phyloP scores from a whole-genome alignment of 768 basidiomycete genomes.

The Suillus occidentalis region DNA sequence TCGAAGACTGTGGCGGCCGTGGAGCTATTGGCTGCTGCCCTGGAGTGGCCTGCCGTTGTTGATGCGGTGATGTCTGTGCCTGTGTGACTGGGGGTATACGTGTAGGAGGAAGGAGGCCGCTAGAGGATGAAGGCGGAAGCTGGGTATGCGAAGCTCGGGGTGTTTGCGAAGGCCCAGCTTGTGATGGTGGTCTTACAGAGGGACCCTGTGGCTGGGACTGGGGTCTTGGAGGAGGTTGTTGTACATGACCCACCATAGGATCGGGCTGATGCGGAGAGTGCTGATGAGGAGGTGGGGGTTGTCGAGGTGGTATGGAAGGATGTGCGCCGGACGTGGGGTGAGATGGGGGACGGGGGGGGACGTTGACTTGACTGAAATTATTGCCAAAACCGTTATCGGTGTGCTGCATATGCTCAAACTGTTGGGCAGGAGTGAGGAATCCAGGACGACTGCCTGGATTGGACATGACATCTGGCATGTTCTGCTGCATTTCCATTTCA shows the following conservation, averaged over 20 bases:
- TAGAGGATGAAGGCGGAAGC: constrained; percentile 30
- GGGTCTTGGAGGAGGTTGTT: constrained; percentile 47
- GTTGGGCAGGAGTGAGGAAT: constrained; percentile 63
- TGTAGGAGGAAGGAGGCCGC: constrained; percentile 23
- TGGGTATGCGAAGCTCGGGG: constrained; percentile 42
- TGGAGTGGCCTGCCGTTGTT: constrained; percentile 33
- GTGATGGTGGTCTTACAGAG: constrained; percentile 51
- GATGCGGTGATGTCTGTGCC: constrained; percentile 35
- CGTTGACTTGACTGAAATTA: constrained; percentile 41
- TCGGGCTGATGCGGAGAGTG: constrained; percentile 50
- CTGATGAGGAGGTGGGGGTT: constrained; percentile 39
- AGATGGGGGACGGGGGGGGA: constrained; percentile 44
- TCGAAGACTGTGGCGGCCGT: constrained; percentile 32
- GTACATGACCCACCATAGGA: constrained; percentile 40
- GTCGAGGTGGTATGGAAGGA: constrained; percentile 31
- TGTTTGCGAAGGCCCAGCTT: constrained; percentile 46
- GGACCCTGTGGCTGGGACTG: constrained; percentile 59
- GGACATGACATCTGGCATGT: constrained; percentile 40
- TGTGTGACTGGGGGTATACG: constrained; percentile 39
- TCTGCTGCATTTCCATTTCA: constrained; percentile 44
- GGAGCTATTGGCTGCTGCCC: constrained; percentile 39
- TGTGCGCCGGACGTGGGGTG: constrained; percentile 35
- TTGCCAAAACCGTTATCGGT: constrained; percentile 28
- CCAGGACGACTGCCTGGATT: constrained; percentile 32
- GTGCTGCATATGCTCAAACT: constrained; percentile 56